Conservation (phyloP, 768 basidiomycete genomes). For the Trametes maxima region DNA sequence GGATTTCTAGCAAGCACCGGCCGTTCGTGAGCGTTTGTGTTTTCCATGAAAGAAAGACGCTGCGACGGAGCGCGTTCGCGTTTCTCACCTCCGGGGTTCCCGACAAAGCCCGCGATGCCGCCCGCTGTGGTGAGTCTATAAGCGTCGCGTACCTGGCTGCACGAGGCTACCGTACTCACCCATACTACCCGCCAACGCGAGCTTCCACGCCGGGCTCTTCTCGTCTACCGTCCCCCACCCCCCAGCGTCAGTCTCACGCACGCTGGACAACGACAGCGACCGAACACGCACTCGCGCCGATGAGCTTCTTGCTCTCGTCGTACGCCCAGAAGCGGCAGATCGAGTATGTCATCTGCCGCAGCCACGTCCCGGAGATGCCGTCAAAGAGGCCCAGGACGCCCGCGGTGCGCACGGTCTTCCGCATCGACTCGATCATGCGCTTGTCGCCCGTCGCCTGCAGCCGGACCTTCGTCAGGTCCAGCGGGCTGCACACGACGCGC, state of each 20-base stretch:
- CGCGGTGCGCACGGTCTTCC: conserved; percentile 80
- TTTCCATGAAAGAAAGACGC: not conserved
- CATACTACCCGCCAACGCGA: conserved; percentile 83
- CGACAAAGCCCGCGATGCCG: conserved; percentile 83
- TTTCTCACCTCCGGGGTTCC: conserved; percentile 77
- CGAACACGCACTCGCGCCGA: conserved; percentile 58
- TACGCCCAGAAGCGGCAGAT: conserved; percentile 94
- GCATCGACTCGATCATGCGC: conserved; percentile 81
- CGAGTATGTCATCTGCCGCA: conserved; percentile 93
- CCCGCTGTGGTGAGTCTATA: conserved; percentile 58
- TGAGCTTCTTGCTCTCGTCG: conserved; percentile 83
- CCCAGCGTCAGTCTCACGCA: not conserved
- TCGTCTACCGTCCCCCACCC: conserved; percentile 39
- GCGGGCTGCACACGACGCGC: conserved; percentile 50
- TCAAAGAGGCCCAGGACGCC: conserved; percentile 82
- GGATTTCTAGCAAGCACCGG: conserved; percentile 26
- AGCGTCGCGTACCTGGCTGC: not conserved
- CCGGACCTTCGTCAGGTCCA: conserved; percentile 90
- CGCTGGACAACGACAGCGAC: not conserved
- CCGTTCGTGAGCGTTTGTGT: not conserved
- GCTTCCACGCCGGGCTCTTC: conserved; percentile 77
- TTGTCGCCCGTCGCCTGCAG: conserved; percentile 92
- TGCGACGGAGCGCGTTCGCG: not conserved
- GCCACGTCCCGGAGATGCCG: conserved; percentile 85
- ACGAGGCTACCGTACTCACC: conserved; percentile 49